phyloP scores from a whole-genome alignment of 192 early-diverging fungal species.

The Coemansia biformis region DNA sequence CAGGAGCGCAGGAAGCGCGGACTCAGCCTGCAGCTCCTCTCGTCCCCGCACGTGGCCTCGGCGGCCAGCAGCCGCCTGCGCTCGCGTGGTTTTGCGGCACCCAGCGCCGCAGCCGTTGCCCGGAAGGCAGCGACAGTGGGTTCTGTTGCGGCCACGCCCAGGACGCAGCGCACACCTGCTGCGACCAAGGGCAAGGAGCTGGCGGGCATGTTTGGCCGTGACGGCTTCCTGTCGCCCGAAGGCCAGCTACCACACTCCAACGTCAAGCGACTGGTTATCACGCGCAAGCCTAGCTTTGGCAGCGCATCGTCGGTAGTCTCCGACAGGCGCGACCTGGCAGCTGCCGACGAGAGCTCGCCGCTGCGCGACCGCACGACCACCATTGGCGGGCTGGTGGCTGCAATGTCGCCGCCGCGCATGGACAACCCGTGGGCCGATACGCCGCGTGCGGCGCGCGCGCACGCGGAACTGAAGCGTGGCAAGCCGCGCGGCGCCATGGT shows the following conservation, averaged over 20 bases:
- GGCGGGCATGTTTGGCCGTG: slow-evolving; percentile 33
- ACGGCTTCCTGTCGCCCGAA: slow-evolving; percentile 59
- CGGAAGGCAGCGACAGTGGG: slow-evolving; percentile 24
- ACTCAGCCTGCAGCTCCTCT: slow-evolving; percentile 63
- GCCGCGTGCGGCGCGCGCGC: not conserved
- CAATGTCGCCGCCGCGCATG: slow-evolving; percentile 10
- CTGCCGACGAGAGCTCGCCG: slow-evolving; percentile 3
- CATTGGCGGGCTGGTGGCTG: not conserved
- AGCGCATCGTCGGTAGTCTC: not conserved
- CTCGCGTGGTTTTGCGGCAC: slow-evolving; percentile 64
- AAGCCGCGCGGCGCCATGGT: not conserved
- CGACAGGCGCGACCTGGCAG: no score
- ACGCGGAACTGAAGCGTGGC: not conserved
- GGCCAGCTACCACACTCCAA: slow-evolving; percentile 65
- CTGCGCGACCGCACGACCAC: slow-evolving; percentile 6
- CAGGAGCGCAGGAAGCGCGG: slow-evolving; percentile 60
- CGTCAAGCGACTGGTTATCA: slow-evolving; percentile 67
- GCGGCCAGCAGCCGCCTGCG: slow-evolving; percentile 57
- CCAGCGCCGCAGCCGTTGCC: slow-evolving; percentile 4
- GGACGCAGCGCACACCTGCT: slow-evolving; percentile 10
- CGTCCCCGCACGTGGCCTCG: slow-evolving; percentile 64
- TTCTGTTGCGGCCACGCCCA: slow-evolving; percentile 24
- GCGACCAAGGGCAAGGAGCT: not conserved
- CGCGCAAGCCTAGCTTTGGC: slow-evolving; percentile 40
- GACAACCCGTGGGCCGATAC: slow-evolving; percentile 17